Conservation (phyloP, 1,284 basidiomycete species). For the Fomes fomentarius region DNA sequence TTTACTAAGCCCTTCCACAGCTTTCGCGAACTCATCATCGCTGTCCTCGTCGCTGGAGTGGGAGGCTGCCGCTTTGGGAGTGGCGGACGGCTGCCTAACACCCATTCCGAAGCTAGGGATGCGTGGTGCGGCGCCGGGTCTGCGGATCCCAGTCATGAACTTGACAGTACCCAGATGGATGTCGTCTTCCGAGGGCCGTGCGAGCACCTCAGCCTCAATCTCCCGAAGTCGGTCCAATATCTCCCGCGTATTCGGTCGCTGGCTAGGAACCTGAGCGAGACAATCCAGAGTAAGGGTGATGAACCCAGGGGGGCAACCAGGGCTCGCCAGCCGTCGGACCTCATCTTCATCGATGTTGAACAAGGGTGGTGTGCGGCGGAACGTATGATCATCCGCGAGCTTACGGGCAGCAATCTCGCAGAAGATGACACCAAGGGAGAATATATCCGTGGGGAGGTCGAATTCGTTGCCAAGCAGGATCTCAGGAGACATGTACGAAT, state of each 20-base stretch:
- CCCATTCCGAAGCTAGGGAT: slow-evolving; percentile 88
- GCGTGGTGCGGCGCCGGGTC: slow-evolving; percentile 62
- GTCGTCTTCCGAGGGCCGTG: slow-evolving; percentile 67
- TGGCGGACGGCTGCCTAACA: slow-evolving; percentile 57
- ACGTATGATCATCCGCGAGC: slow-evolving; percentile 81
- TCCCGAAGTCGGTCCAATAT: slow-evolving; percentile 76
- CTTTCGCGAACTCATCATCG: slow-evolving; percentile 73
- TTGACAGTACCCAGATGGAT: slow-evolving; percentile 87
- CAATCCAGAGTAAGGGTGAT: slow-evolving; percentile 83
- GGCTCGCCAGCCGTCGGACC: slow-evolving; percentile 67
- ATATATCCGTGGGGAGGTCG: slow-evolving; percentile 92
- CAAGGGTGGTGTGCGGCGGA: slow-evolving; percentile 77
- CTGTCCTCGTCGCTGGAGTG: slow-evolving; percentile 58
- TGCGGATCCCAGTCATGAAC: slow-evolving; percentile 66
- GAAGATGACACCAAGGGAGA: slow-evolving; percentile 93
- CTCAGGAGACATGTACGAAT: slow-evolving; percentile 94
- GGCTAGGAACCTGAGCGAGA: slow-evolving; percentile 64
- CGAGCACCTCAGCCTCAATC: slow-evolving; percentile 83
- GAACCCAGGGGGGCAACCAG: slow-evolving; percentile 82
- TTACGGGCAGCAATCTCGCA: slow-evolving; percentile 89
- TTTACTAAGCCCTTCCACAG: slow-evolving; percentile 57
- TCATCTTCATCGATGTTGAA: slow-evolving; percentile 84
- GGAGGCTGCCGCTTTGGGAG: slow-evolving; percentile 25
- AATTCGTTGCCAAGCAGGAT: slow-evolving; percentile 92
- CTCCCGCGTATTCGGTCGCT: slow-evolving; percentile 77